Evolutionary conservation across 1,284 basidiomycete genomes (phyloP), one percentile per base, ranked within the genome.

Genomic region (Clitocybe nebularis): DNA sequence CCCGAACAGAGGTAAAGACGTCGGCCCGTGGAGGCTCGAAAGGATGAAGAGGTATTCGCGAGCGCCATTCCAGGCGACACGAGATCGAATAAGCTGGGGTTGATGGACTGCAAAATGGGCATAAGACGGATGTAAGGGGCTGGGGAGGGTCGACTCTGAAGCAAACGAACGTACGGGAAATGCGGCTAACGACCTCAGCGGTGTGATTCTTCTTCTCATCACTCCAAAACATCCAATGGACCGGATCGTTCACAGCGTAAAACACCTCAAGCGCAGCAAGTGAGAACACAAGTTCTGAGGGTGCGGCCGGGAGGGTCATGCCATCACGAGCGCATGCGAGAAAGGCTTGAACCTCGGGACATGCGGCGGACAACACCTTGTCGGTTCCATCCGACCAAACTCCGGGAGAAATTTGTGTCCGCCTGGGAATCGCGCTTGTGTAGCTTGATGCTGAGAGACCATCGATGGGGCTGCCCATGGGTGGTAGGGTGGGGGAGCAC

Each of bases 201-300:
- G 66, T 69, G 37, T 56, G 48, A 36, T 52, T 45, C 51, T 64
- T 66, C 43, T 56, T 60, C 24, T 60, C 60, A 41, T 61, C 59
- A 39, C 58, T 59, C 73, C 73, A 76, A 51, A 76, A 71, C 38
- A 73, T 53, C 70, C 69, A 69, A 50, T 74, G 71, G 5, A 62
- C 65, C 7, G 63, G 62, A 53, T 71, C 62, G 13, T 58, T 53
- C 11, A 65, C 66, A 19, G 59, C 54, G 41, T 68, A 61, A 36
- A 71, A 64, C 21, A 72, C 64, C 9, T 65, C 61, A 33, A 76
- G 62, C 5, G 72, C 72, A 8, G 68, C 67, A 36, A 76, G 64
- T n/a, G 64, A 62, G 44, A 67, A 68, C 45, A 72, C 50, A 41
- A 61, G 42, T 13, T 68, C 63, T 6, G 65, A 63, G 8, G 63